phyloP scores from a whole-genome alignment of 2,329 filamentous ascomycete species.

The Cadophora malorum region DNA sequence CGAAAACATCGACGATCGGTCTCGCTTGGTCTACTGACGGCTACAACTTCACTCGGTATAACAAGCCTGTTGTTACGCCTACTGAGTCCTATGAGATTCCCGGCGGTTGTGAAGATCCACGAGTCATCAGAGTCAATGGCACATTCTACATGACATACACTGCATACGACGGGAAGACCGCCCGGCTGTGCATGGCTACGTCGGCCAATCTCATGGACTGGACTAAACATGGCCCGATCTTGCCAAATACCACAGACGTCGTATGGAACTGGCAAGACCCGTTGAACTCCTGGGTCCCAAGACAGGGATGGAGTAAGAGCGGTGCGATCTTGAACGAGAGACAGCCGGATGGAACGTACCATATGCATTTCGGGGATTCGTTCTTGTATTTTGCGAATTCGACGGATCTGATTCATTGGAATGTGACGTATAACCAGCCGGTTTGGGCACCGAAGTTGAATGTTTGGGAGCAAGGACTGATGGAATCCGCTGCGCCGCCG shows the following conservation, averaged over 20 bases:
- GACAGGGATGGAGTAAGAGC: slow-evolving; percentile 37
- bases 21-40: slow-evolving; percentile 48
- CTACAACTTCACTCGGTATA: slow-evolving; percentile 46
- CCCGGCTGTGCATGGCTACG: slow-evolving; percentile 47
- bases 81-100: slow-evolving; percentile 46
- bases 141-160: slow-evolving; percentile 50
- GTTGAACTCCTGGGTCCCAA: slow-evolving; percentile 18
- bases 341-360: slow-evolving; percentile 44
- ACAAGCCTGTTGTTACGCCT: slow-evolving; percentile 44
- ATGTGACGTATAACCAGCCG: slow-evolving; percentile 29
- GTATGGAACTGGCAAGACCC: slow-evolving; percentile 39
- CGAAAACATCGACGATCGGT: slow-evolving; percentile 45
- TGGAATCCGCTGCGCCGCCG: slow-evolving; percentile 45
- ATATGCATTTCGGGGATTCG: slow-evolving; percentile 47
- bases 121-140: slow-evolving; percentile 47
- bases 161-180: slow-evolving; percentile 43
- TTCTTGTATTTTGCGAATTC: slow-evolving; percentile 45
- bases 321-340: slow-evolving; percentile 44
- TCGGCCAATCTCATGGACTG: slow-evolving; percentile 47
- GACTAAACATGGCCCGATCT: slow-evolving; percentile 44
- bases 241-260: slow-evolving; percentile 38
- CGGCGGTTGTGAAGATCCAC: slow-evolving; percentile 48
- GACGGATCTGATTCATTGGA: slow-evolving; percentile 46
- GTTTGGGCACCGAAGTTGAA: slow-evolving; percentile 41
- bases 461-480: slow-evolving; percentile 46